phyloP scores from a whole-genome alignment of 1,139 yeast species.

The Debaryomyces udenii region DNA sequence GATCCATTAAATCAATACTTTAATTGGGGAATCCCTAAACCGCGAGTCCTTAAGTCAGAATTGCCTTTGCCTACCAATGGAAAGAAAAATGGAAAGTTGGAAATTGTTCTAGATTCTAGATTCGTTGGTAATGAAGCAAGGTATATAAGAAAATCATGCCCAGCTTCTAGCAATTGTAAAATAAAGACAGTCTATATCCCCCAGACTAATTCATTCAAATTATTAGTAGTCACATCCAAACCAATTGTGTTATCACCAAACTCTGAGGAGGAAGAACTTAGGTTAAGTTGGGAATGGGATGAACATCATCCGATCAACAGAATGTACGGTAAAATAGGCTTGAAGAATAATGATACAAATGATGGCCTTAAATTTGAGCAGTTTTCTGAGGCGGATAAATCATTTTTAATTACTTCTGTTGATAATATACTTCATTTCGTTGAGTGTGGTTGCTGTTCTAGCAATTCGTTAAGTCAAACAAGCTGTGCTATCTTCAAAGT shows the following conservation, averaged over 20 bases:
- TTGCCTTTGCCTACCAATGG: slow-evolving; percentile 30
- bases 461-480: slow-evolving; percentile 39
- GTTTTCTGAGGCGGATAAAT: slow-evolving; percentile 52
- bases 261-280: slow-evolving; percentile 61
- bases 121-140: slow-evolving; percentile 76
- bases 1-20: slow-evolving; percentile 78
- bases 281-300: slow-evolving; percentile 92
- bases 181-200: slow-evolving; percentile 57
- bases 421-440: slow-evolving; percentile 60
- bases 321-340: slow-evolving; percentile 38
- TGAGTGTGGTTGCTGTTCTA: slow-evolving; percentile 69
- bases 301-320: slow-evolving; percentile 68
- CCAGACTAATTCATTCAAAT: slow-evolving; percentile 48
- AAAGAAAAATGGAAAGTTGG: slow-evolving; percentile 49
- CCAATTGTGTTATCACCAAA: slow-evolving; percentile 44
- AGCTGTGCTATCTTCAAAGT: slow-evolving; percentile 62
- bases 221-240: slow-evolving; percentile 60
- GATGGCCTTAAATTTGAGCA: slow-evolving; percentile 48
- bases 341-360: slow-evolving; percentile 40
- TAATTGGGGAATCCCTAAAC: slow-evolving; percentile 83
- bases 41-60: slow-evolving; percentile 60
- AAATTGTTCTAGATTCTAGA: slow-evolving; percentile 79
- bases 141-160: slow-evolving; percentile 76
- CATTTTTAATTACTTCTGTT: slow-evolving; percentile 57
- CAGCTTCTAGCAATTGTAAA: slow-evolving; percentile 65